These are phyloP conservation scores for Dictyostelium brefeldianum DNA, from an alignment of 78 protist genomes.

Conservation along the genomic window DNA sequence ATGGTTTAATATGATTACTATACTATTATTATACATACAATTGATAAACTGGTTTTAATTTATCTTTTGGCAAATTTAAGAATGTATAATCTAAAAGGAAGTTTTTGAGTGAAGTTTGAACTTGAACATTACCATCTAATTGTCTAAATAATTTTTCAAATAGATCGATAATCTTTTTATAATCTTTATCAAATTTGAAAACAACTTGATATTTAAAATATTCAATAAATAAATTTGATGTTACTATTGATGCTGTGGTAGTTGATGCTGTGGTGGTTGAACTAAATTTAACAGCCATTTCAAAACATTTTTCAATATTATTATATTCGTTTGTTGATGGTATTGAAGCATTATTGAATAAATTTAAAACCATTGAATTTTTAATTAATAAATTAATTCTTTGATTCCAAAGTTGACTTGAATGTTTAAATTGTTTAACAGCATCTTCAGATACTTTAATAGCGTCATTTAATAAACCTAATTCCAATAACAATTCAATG, in stretches of 20 bases:
- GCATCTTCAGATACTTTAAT: constrained; percentile 35
- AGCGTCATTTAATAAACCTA: constrained; percentile 18
- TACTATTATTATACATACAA: constrained; percentile 6
- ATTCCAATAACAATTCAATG: constrained; percentile 12
- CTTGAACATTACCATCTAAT: constrained; percentile 4
- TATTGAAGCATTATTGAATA: background rate
- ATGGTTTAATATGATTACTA: background rate
- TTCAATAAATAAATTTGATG: background rate
- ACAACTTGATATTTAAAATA: constrained; percentile 35
- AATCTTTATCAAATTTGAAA: constrained; percentile 21
- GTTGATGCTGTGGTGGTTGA: background rate
- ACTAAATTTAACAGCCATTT: constrained; percentile 9
- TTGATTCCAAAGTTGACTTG: constrained; percentile 43
- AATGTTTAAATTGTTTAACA: background rate
- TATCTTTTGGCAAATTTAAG: constrained; percentile 38
- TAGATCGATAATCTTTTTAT: constrained; percentile 2
- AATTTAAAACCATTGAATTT: background rate
- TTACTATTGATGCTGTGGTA: background rate
- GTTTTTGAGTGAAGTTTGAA: constrained; percentile 23
- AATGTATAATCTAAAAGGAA: constrained; percentile 63
- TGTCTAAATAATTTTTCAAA: constrained; percentile 36
- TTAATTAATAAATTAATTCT: constrained; percentile 50
- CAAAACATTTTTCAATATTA: constrained; percentile 21
- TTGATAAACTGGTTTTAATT: constrained; percentile 38
- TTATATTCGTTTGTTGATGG: background rate